Base-by-base conservation (phyloP, 768 basidiomycete species). In the Agrocybe praecox region DNA sequence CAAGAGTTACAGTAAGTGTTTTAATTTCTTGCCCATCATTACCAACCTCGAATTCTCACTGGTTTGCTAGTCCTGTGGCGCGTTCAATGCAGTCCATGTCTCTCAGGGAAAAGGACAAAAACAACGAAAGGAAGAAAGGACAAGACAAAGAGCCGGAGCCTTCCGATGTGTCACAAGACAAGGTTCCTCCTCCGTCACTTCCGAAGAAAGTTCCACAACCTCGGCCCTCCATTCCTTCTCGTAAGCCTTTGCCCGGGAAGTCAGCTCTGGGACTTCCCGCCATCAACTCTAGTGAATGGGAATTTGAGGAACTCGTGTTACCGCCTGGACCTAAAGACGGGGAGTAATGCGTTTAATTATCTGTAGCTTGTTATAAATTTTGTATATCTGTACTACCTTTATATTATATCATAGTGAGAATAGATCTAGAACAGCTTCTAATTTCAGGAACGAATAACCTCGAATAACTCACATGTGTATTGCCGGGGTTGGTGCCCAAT, bases 1-100 rank as follows among this genome's bases (percentile, higher is more conserved):
- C 81, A 86, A 48, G 92, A 96, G 69, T 78, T 91, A 23, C 86
- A 86, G 91, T 93, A 65, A 70, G 88, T 63, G 21, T 48, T n/a
- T n/a, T n/a, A n/a, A n/a, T 46, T 40, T 26, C 53, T n/a, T 54
- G 55, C 10, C 19, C 57, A 45, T 50, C 22, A 17, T 46, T 14
- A 40, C 43, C 58, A 24, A 55, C 50, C 26, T 32, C 26, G 53
- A 52, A 44, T 63, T 44, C 42, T 53, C 26, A 29, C 26, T 9
- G 26, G 53, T 60, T 46, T 48, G 59, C 3, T 53, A 84, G 81
- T 53, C 69, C 76, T n/a, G 65, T 84, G 34, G 73, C 76, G 6
- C 73, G 71, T 24, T 68, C 75, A 2, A 59, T 80, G 60, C 71
- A 74, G 50, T 66, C 69, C 9, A 65, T 76, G 61, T 73, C 77